Conservation (phyloP, 352 stramenopile genomes). For the Phytophthora multivora region DNA sequence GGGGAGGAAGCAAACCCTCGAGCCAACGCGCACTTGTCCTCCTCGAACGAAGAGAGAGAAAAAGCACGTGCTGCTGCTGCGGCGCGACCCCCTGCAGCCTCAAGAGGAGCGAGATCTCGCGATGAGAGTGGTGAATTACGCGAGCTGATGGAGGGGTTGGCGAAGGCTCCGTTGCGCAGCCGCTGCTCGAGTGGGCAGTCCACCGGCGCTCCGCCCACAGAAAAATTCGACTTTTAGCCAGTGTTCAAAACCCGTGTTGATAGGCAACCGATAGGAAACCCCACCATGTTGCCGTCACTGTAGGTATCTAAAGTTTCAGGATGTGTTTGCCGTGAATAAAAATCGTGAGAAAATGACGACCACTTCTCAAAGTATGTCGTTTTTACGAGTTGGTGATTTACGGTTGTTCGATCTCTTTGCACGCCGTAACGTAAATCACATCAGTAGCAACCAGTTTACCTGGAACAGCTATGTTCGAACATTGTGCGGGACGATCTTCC, state of each 20-base stretch:
- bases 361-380: no score
- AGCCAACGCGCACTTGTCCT: conserved; percentile 16
- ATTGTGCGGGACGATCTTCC: no score
- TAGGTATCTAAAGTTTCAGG: neutral
- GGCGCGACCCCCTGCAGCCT: conserved; percentile 3
- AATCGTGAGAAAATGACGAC: no score
- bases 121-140: conserved; percentile 68
- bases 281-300: neutral
- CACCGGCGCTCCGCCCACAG: conserved; percentile 49
- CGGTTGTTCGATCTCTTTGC: no score
- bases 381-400: no score
- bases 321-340: no score
- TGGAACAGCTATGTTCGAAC: no score
- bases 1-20: conserved; percentile 6
- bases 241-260: conserved; percentile 2
- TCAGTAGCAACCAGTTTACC: no score
- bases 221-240: conserved; percentile 56
- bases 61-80: conserved; percentile 7
- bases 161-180: conserved; percentile 46
- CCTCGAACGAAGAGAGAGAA: conserved; percentile 36
- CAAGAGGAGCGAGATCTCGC: conserved; percentile 17
- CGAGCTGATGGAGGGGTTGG: conserved; percentile 60
- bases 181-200: conserved; percentile 62
- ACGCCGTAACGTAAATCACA: no score
- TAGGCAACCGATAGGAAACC: neutral